Percentiles rank a stretch among this genome's conserved stretches.
phyloP scores from a whole-genome alignment of 306 rosid species.

The Cicer yamashitae region DNA sequence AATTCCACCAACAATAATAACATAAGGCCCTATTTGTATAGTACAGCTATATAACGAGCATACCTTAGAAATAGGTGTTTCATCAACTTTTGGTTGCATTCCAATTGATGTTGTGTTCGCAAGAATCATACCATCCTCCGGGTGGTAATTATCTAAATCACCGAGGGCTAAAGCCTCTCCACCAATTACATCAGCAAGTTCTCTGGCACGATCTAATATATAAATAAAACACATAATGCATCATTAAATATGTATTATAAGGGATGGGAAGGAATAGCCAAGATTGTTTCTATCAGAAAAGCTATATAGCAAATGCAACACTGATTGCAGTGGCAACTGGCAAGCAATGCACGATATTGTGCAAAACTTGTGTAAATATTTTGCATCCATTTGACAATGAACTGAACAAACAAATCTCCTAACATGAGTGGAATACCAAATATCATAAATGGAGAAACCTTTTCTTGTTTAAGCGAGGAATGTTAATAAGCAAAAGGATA shows the following conservation, averaged over 20 bases:
- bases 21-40: slow-evolving; percentile 1
- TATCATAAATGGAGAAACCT: slow-evolving; percentile 17
- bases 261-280: slow-evolving; percentile 19
- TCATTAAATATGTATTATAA: slow-evolving; percentile 33
- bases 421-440: slow-evolving; percentile 9
- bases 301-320: slow-evolving; percentile 28
- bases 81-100: slow-evolving; percentile 90
- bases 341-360: slow-evolving; percentile 17
- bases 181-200: slow-evolving; percentile 78
- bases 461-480: background rate
- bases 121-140: slow-evolving; percentile 91
- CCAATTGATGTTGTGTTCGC: slow-evolving; percentile 94
- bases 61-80: slow-evolving; percentile 90
- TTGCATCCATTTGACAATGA: slow-evolving; percentile 13
- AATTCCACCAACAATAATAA: slow-evolving; percentile 20
- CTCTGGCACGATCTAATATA: slow-evolving; percentile 79
- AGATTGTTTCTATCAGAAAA: slow-evolving; percentile 32
- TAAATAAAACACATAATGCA: slow-evolving; percentile 39
- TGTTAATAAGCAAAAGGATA: slow-evolving; percentile 15
- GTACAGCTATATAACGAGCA: slow-evolving; percentile 35
- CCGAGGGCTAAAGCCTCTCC: slow-evolving; percentile 81
- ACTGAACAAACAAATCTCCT: slow-evolving; percentile 31
- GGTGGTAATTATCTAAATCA: slow-evolving; percentile 73
- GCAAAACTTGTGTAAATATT: slow-evolving; percentile 17
- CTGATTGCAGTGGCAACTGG: background rate